Evolutionary conservation across 1,284 basidiomycete genomes (phyloP), one percentile per base, ranked within the genome.

Genomic region (Sporisorium graminicola): DNA sequence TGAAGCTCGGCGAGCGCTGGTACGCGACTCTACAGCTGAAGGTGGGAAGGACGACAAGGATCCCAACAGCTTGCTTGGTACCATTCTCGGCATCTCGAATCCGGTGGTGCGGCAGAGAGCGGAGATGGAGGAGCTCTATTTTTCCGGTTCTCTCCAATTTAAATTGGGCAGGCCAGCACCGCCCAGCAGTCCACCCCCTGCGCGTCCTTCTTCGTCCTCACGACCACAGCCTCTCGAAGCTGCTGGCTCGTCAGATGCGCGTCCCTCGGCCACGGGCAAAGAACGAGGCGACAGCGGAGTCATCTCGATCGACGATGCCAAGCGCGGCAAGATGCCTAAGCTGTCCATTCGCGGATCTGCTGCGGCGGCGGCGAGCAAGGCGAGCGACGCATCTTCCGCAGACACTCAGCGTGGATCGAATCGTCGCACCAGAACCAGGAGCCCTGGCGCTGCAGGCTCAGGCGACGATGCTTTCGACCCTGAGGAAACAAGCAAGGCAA

Each of bases 81-180:
- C 89, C 52, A 90, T 97, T 26, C 88, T 97, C 87, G 92, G 92
- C 35, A 90, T 96, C 6, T 91, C 92, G 0, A 91, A 92, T 80
- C 92, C 94, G 88, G 93, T 93, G 70, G 79, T 90, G 82, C 78
- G 77, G 51, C 70, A 80, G 29, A 74, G 83, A 26, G 79, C 75
- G 31, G 80, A 92, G 18, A 90, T 93, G 7, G 88, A 90, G 81
- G 91, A 92, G 68, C 87, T 94, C 16, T 92, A 92, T 80, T 89
- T 92, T 67, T 88, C 88, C 54, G 87, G 89, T 54, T 86, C 86
- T 1, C 82, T 94, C 56, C 93, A 94, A 76, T 86, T 88, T 29
- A 86, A 91, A 43, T 86, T 93, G 3, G 90, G 74, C 5, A 63
- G 63, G 22, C 74, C 74, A 7, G 64, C 74, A 26, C 70, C 74